Evolutionary conservation across 1,284 basidiomycete genomes (phyloP).

Genomic region (Moniliophthora roreri): DNA sequence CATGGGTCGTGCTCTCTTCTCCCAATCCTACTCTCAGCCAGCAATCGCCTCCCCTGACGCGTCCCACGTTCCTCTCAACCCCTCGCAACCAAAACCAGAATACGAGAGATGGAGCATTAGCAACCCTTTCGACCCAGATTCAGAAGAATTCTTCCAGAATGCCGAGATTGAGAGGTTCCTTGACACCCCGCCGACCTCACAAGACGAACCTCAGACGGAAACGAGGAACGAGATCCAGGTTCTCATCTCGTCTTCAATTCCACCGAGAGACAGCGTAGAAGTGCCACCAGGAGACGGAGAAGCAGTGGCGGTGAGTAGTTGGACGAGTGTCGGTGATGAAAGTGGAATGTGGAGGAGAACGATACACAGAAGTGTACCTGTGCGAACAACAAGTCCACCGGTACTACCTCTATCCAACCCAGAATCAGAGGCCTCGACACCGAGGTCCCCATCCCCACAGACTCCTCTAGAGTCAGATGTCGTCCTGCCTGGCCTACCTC

Average conservation of each 20-base stretch:
- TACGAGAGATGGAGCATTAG: conserved; percentile 64
- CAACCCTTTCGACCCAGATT: conserved; percentile 78
- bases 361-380: too few relatives aligned
- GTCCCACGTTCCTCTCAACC: conserved; percentile 22
- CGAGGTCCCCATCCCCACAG: not conserved
- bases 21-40: conserved; percentile 35
- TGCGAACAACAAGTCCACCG: not conserved
- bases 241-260: not conserved
- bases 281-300: not conserved
- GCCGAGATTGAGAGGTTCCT: conserved; percentile 70
- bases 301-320: too few relatives aligned
- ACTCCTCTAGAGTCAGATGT: not conserved
- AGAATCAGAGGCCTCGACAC: not conserved
- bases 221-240: not conserved
- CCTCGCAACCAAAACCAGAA: conserved; percentile 12
- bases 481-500: not conserved
- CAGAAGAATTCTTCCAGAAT: conserved; percentile 71
- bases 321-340: too few relatives aligned
- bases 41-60: conserved; percentile 50
- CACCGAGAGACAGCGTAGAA: not conserved
- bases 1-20: conserved; percentile 74
- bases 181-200: conserved; percentile 27
- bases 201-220: not conserved
- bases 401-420: not conserved
- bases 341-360: too few relatives aligned